Base-by-base conservation (phyloP, 495 filamentous ascomycete species). In the Xanthoparmelia taractica region DNA sequence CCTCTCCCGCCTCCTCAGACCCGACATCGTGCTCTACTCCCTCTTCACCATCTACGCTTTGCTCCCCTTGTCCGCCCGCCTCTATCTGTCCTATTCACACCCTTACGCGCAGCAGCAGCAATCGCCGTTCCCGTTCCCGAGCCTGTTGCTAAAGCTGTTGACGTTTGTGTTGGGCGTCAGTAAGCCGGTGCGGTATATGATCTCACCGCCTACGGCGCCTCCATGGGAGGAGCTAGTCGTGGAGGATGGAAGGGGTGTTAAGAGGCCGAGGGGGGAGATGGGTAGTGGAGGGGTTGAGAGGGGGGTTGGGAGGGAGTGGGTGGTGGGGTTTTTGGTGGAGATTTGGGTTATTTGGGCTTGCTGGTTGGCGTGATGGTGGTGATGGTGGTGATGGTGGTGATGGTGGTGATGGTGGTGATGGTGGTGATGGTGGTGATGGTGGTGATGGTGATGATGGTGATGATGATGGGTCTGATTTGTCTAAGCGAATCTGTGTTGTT, bases 31-130 rank as follows among this genome's bases (percentile, higher is more conserved):
- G 13, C 13, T 64, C 3, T 64, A 64, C 45, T 23, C 54, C 23
- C 25, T 57, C 61, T 60, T 41, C 45, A 43, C 41, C 18, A 43
- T 67, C 40, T 67, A 60, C 65, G 59, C 63, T 31, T 55, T 25
- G 18, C 50, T 57, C 8, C 58, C 56, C 4, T 25, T 61, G 10
- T 45, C 55, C 29, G 33, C 4, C 29, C 52, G 52, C 27, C 18
- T 56, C 2, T 31, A 33, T 56, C 40, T 41, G 17, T 37, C 34
- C 11, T 11, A 11, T 37, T 37, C 34, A 11, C 34, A 37, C 34
- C 5, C 5, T 4, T 7, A 18, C 12, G 11, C 40, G 12, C 40
- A n/a, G n/a, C n/a, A n/a, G n/a, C n/a, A n/a, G n/a, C n/a, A n/a
- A n/a, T n/a, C n/a, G n/a, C n/a, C 40, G 12, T 41, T 41, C 15